Base-by-base conservation (phyloP, 306 rosid species). In the Trifolium pratense region DNA sequence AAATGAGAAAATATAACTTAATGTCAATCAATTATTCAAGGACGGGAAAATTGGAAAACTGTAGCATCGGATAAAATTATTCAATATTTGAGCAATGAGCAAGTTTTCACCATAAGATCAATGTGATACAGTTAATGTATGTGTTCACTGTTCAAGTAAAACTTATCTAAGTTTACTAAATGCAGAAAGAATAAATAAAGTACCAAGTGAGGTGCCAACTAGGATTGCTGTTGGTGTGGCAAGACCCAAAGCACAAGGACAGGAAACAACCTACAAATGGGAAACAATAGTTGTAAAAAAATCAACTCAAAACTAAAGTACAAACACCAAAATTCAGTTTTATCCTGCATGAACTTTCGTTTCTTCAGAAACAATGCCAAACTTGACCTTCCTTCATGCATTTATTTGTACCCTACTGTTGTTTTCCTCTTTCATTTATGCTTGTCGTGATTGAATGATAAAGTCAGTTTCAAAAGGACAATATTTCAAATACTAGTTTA, bases 151-250 rank as follows among this genome's bases (percentile, higher is more conserved):
- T 79, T 45, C 21, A 66, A 40, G 61, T 73, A 42, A 34, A 75
- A 36, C 62, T 16, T 25, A 49, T 55, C 58, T 39, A 32, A 52
- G 56, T 68, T 68, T 53, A 34, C 57, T 60, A 40, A 75, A 80
- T 71, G 60, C 34, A 62, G 46, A 26, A 53, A 77, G 75, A 64
- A 69, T 60, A 78, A 69, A 75, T 31, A 46, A 49, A 75, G 21
- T 85, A 91, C 97, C 97, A 49, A 91, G 91, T 46, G 97, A 91
- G 77, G 97, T 94, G 87, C 99, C 99, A 70, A 91, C 96, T 64
- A 95, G 87, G 83, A 91, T 95, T 79, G 99, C 96, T 37, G 97
- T 95, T 63, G 97, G 99, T 69, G 99, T 94, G 72, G 97, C 99
- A 68, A 94, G 97, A 82, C 99, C 99, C 80, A 94, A 68, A 64